phyloP scores from a whole-genome alignment of 441 rosid species.

The Codiaeum variegatum region DNA sequence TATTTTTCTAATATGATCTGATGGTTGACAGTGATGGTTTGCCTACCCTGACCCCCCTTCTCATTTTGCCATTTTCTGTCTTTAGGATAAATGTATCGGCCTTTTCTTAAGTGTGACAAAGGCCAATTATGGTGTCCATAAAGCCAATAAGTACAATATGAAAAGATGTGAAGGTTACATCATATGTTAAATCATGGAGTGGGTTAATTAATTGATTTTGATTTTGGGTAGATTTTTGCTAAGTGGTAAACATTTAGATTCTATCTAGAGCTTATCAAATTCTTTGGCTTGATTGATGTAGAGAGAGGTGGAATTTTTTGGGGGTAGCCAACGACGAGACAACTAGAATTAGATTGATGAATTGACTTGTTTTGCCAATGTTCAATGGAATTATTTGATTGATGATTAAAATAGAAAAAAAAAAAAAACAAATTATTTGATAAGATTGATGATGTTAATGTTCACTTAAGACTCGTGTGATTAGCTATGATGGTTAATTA shows the following conservation, averaged over 20 bases:
- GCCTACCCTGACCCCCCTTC: neutral
- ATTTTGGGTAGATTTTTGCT: neutral
- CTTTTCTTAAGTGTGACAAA: neutral
- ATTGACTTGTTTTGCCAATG: neutral
- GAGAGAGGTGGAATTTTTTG: neutral
- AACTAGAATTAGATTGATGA: neutral
- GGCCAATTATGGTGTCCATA: neutral
- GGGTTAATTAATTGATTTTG: neutral
- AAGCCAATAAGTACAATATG: neutral
- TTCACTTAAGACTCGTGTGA: neutral
- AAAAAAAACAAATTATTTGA: constrained; percentile 9
- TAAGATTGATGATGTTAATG: constrained; percentile 5
- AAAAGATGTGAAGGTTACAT: neutral
- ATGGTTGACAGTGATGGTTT: neutral
- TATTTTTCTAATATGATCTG: neutral
- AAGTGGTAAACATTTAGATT: constrained; percentile 1
- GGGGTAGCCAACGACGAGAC: neutral
- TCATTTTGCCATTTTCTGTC: neutral
- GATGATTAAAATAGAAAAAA: neutral
- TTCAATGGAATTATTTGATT: neutral
- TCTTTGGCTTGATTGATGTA: neutral
- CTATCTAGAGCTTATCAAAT: neutral
- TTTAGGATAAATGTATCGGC: too few species aligned
- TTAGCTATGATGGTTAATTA: neutral
- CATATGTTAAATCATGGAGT: neutral